A percentile compares a stretch with the other conserved stretches of the same genome.
phyloP scores from a whole-genome alignment of 148 eudicot genomes.

The Bassia scoparia region DNA sequence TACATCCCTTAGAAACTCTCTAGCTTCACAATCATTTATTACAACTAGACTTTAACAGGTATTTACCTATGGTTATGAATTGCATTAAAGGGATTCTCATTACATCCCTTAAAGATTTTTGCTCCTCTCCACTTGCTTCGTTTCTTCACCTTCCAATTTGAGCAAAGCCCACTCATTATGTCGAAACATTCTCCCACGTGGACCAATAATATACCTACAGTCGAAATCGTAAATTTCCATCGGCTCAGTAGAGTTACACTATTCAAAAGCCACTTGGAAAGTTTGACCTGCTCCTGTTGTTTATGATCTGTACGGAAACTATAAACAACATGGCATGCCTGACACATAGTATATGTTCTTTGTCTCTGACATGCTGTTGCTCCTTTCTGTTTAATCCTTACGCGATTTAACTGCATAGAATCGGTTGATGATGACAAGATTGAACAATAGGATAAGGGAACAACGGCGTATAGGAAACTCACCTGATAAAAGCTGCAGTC shows the following conservation, averaged over 20 bases:
- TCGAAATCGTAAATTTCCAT: constrained; percentile 84
- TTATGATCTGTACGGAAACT: constrained; percentile 73
- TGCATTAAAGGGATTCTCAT: constrained; percentile 83
- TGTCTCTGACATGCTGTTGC: constrained; percentile 93
- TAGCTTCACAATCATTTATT: constrained; percentile 94
- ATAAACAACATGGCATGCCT: constrained; percentile 68
- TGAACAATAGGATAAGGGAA: constrained; percentile 92
- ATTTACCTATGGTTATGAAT: constrained; percentile 93
- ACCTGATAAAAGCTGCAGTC: constrained; percentile 96
- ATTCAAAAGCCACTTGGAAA: constrained; percentile 91
- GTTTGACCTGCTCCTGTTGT: constrained; percentile 76
- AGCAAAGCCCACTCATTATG: constrained; percentile 88
- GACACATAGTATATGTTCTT: constrained; percentile 91
- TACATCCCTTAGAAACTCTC: constrained; percentile 73
- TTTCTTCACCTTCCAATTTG: constrained; percentile 96
- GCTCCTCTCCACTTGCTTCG: constrained; percentile 90
- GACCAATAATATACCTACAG: constrained; percentile 84
- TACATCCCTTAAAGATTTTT: constrained; percentile 78
- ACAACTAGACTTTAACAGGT: constrained; percentile 90
- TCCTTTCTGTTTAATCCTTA: constrained; percentile 91
- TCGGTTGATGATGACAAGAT: constrained; percentile 91
- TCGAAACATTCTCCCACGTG: constrained; percentile 90
- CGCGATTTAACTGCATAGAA: constrained; percentile 77
- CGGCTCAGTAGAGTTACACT: constrained; percentile 74
- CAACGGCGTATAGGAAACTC: constrained; percentile 88